These are phyloP conservation scores for Phellopilus nigrolimitatus DNA, from an alignment of 1,284 basidiomycete species.

Conservation along the genomic window DNA sequence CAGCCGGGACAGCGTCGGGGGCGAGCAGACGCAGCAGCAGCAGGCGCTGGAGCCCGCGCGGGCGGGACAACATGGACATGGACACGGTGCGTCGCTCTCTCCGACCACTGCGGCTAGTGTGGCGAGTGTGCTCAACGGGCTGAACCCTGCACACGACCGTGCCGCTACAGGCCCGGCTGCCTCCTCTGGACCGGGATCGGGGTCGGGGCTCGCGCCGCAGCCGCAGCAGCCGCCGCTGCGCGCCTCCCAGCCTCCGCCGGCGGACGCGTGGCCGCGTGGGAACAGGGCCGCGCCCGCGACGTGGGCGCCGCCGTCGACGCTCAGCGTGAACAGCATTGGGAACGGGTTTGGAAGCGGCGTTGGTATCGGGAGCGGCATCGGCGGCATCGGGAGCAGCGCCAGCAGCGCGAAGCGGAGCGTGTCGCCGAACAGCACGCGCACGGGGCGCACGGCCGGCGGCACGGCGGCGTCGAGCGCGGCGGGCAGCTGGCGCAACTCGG, in stretches of 20 bases:
- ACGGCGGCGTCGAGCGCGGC: conserved; percentile 44
- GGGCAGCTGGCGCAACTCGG: conserved; percentile 66
- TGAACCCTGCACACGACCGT: conserved; percentile 40
- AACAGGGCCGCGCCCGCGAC: conserved; percentile 18
- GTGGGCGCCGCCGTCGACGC: background rate
- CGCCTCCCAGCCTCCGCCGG: conserved; percentile 18
- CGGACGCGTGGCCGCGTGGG: conserved; percentile 27
- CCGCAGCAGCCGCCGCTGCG: conserved; percentile 21
- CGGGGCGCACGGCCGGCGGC: conserved; percentile 19
- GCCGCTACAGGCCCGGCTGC: conserved; percentile 65
- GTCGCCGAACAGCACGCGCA: conserved; percentile 54
- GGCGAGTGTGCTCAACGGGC: conserved; percentile 62
- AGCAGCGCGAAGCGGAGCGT: conserved; percentile 35
- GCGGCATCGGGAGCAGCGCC: conserved; percentile 4
- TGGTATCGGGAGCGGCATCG: conserved; percentile 15
- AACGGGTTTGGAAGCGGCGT: conserved; percentile 15
- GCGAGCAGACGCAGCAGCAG: conserved; percentile 6
- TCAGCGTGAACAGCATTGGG: background rate
- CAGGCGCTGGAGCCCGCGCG: conserved; percentile 27
- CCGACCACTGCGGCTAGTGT: conserved; percentile 61
- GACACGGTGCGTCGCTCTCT: conserved; percentile 28
- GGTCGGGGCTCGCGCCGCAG: conserved; percentile 18
- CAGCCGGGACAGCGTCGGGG: background rate
- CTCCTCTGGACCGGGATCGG: conserved; percentile 60
- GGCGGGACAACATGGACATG: conserved; percentile 25